Percentiles rank a stretch among this genome's conserved stretches.
These are phyloP conservation scores for Hortaea werneckii DNA, from an alignment of 2,329 filamentous ascomycete species.

Conservation along the genomic window DNA sequence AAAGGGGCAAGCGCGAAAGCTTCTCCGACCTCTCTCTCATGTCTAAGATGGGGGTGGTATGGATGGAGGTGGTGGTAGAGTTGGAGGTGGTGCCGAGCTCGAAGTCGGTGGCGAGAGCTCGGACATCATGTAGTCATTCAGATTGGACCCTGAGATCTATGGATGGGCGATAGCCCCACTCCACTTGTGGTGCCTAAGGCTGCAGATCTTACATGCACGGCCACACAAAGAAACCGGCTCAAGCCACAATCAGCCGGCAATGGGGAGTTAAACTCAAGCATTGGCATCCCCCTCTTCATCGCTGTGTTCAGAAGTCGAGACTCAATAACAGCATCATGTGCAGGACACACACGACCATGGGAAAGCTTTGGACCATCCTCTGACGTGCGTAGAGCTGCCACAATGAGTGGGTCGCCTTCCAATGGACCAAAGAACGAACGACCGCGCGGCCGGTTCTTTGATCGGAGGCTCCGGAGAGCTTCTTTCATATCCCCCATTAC, in stretches of 20 bases:
- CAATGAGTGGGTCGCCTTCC: neutral
- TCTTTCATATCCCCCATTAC: constrained; percentile 81
- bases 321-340: too few species aligned
- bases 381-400: neutral
- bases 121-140: neutral
- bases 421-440: neutral
- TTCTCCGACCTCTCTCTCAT: neutral
- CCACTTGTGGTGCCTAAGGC: too few species aligned
- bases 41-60: neutral
- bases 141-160: neutral
- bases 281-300: too few species aligned
- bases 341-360: too few species aligned
- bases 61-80: neutral
- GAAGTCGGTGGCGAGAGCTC: too few species aligned
- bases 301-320: too few species aligned
- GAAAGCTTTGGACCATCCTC: too few species aligned
- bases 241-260: too few species aligned
- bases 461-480: constrained; percentile 54
- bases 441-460: constrained; percentile 5
- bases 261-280: too few species aligned
- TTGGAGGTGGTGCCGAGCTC: neutral
- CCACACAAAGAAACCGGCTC: too few species aligned
- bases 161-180: too few species aligned
- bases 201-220: too few species aligned
- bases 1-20: neutral